Evolutionary conservation across 2,329 filamentous ascomycete species (phyloP).

Genomic region (Epichloe baconii): DNA sequence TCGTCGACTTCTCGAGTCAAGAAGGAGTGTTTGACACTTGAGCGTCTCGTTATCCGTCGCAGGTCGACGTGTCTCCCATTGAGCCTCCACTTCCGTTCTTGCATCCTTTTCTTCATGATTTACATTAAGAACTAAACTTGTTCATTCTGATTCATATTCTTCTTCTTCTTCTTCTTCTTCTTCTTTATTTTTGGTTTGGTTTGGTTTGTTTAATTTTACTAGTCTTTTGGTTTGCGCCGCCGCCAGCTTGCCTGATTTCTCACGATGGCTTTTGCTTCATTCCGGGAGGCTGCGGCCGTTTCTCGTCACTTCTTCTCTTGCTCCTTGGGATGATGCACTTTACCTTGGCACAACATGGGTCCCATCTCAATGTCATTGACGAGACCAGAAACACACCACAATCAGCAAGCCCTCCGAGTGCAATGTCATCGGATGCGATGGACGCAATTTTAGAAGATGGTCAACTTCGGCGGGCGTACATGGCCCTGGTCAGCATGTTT

Average conservation of each 20-base stretch:
- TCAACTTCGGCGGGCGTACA: conserved; percentile 8
- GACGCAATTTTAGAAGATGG: neutral
- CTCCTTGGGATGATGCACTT: neutral
- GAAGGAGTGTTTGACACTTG: neutral
- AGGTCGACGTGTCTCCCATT: neutral
- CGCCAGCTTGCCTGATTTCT: neutral
- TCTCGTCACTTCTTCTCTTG: neutral
- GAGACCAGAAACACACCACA: neutral
- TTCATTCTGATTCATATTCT: too few species aligned
- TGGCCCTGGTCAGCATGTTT: conserved; percentile 8
- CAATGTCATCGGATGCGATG: neutral
- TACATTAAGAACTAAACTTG: too few species aligned
- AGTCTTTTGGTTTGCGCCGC: neutral
- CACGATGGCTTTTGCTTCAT: neutral
- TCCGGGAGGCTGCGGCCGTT: neutral
- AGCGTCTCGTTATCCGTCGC: neutral
- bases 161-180: neutral
- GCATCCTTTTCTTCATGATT: too few species aligned
- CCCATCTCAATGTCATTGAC: neutral
- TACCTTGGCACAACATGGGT: neutral
- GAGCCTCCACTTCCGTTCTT: too few species aligned
- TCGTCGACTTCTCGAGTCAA: neutral
- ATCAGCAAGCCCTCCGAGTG: neutral
- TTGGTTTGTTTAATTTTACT: too few species aligned
- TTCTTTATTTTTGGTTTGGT: neutral